Evolutionary conservation across 306 rosid genomes (phyloP).

Genomic region (Phaseolus lunatus): DNA sequence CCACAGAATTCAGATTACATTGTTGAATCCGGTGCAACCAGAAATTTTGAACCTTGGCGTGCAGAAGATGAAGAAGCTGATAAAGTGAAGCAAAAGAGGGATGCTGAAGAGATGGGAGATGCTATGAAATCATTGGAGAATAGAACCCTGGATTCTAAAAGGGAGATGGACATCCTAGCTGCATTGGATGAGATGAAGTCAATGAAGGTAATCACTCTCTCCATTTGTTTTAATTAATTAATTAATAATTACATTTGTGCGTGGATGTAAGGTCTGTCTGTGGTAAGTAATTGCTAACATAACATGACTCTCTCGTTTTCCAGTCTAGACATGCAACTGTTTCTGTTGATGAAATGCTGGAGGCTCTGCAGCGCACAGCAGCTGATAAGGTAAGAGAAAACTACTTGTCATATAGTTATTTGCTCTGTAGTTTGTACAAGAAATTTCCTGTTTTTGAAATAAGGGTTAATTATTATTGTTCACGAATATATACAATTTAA

Average conservation of each 20-base stretch:
- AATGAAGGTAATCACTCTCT: conserved; percentile 76
- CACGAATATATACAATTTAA: neutral
- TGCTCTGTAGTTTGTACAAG: conserved; percentile 1
- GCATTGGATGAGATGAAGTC: conserved; percentile 98
- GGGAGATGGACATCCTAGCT: conserved; percentile 75
- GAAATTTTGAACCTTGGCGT: conserved; percentile 74
- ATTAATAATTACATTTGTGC: neutral
- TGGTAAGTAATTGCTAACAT: conserved; percentile 37
- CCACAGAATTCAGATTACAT: conserved; percentile 90
- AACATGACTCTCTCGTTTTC: conserved; percentile 33
- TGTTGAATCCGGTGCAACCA: conserved; percentile 79
- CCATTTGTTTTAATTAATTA: conserved; percentile 4
- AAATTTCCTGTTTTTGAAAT: conserved; percentile 19
- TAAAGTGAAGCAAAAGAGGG: conserved; percentile 57
- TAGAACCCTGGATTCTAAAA: conserved; percentile 88
- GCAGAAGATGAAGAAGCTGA: conserved; percentile 78
- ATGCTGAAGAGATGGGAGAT: conserved; percentile 87
- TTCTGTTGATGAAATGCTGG: conserved; percentile 84
- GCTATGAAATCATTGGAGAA: conserved; percentile 89
- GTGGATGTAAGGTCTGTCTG: neutral
- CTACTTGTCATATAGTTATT: conserved; percentile 33
- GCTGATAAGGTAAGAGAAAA: conserved; percentile 62
- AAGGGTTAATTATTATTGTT: neutral
- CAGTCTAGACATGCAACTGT: conserved; percentile 96
- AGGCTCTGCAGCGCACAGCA: conserved; percentile 71